Percentiles rank a stretch among this genome's conserved stretches.
These are phyloP conservation scores for Atkinsonella texensis DNA, from an alignment of 2,329 filamentous ascomycete species.

Conservation along the genomic window DNA sequence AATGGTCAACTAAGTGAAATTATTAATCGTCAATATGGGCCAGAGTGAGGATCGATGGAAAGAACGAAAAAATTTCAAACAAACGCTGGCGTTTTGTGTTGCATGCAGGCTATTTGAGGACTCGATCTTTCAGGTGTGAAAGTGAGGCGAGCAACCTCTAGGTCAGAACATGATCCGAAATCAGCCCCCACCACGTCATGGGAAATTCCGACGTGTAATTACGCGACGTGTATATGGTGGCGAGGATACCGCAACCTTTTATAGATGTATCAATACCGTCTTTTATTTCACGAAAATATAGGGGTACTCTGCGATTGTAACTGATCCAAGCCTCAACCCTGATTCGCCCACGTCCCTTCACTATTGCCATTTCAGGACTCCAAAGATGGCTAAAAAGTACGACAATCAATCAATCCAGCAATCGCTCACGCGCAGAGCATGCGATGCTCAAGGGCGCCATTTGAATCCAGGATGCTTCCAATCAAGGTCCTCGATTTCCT, in stretches of 20 bases:
- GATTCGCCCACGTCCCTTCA: neutral
- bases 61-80: neutral
- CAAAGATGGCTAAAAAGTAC: neutral
- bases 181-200: too few species aligned
- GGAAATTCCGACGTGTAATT: too few species aligned
- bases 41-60: neutral
- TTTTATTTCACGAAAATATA: too few species aligned
- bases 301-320: too few species aligned
- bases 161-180: too few species aligned
- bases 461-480: slow-evolving; percentile 55
- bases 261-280: too few species aligned
- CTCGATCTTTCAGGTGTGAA: neutral
- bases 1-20: too few species aligned
- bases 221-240: too few species aligned
- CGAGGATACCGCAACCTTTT: too few species aligned
- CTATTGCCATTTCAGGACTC: neutral
- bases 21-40: too few species aligned
- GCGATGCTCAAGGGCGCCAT: slow-evolving; percentile 31
- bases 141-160: neutral
- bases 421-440: neutral
- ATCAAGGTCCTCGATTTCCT: slow-evolving; percentile 48
- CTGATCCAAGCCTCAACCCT: neutral
- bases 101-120: neutral
- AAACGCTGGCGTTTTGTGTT: neutral
- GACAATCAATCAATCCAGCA: neutral